Evolutionary conservation across 352 stramenopile species (phyloP), one percentile per base, ranked within the genome.

Genomic region (Globisporangium cederbergense): DNA sequence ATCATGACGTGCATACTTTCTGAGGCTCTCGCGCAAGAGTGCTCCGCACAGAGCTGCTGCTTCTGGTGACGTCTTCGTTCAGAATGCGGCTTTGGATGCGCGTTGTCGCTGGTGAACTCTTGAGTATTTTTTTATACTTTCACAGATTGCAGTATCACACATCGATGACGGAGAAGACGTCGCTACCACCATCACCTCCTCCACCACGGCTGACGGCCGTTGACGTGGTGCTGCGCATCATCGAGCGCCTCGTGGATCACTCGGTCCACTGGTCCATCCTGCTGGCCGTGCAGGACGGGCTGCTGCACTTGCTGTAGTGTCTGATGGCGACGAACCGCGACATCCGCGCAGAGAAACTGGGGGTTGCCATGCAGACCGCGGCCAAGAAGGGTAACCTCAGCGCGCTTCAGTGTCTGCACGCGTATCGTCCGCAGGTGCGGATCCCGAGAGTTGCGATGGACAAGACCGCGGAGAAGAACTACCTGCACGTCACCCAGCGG

Each of bases 261-360:
- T 65, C 64, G 30, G 14, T 32, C 55, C 50, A 68, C 64, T 60
- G 68, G 51, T 62, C 36, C n/a, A n/a, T 66, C 11, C 51, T 52
- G 2, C 54, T 54, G 3, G 52, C 61, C 20, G 45, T 56, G 11
- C 40, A 60, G 25, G 38, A 53, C 18, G 52, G 22, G 11, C 32
- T 66, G 28, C 40, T 32, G 42, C 61, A 66, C 49, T 42, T 66
- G 42, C 45, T 66, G 43, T 52, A 20, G 2, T 45, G 45, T 14
- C 53, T 66, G 36, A 45, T 36, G 9, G 32, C 46, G 3, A 34
- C 13, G 25, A 30, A 54, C 10, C 8, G 25, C 25, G 46, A 58
- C 5, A 58, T 64, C 25, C 25, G 46, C 25, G 18, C 47, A 9
- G 59, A 62, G 42, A 62, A 62, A 54, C 46, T 64, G 20, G 49